Evolutionary conservation across 2,329 filamentous ascomycete species (phyloP).

Genomic region (Fusarium chaquense): DNA sequence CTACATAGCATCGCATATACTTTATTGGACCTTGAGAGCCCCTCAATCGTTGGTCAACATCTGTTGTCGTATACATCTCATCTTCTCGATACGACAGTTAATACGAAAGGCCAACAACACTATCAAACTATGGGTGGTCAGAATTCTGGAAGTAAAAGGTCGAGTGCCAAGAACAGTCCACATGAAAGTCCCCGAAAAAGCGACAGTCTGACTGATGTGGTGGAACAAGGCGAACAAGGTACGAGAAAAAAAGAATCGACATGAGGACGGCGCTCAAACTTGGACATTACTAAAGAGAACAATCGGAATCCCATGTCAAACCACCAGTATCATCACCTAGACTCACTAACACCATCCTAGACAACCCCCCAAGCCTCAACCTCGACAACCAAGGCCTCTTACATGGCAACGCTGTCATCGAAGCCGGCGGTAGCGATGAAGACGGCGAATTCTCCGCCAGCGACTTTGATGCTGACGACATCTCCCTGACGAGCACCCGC

Average conservation of each 20-base stretch:
- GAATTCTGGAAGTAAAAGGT: constrained; percentile 6
- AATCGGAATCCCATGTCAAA: neutral
- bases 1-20: neutral
- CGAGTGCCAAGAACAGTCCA: constrained; percentile 19
- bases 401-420: constrained; percentile 48
- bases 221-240: constrained; percentile 26
- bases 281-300: neutral
- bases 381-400: constrained; percentile 42
- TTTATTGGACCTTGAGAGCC: neutral
- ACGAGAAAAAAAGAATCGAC: neutral
- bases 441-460: constrained; percentile 53
- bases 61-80: neutral
- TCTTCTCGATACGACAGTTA: neutral
- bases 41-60: neutral
- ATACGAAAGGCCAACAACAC: neutral
- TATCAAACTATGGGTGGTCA: constrained; percentile 14
- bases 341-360: constrained; percentile 1
- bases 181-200: constrained; percentile 9
- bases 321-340: neutral
- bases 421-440: constrained; percentile 51
- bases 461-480: constrained; percentile 51
- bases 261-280: neutral
- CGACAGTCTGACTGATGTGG: neutral
- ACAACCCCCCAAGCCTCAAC: neutral
- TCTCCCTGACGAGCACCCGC: constrained; percentile 37